Base-by-base conservation (phyloP, 2,329 filamentous ascomycete genomes). In the Sarocladiaceae sp. region DNA sequence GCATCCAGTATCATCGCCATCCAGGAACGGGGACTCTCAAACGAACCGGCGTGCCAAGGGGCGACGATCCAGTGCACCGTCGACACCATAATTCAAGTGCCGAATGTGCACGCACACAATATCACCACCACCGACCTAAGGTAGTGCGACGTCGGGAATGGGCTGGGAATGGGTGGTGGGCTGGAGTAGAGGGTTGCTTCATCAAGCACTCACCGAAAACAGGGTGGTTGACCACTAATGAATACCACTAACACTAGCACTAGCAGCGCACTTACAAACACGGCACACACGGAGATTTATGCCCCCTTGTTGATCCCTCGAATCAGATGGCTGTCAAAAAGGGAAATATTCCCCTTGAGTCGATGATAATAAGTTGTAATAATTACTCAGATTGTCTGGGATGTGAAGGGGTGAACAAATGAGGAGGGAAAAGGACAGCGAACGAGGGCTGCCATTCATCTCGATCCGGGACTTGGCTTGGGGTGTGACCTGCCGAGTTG, bases 401-500 rank as follows among this genome's bases (percentile, higher is more conserved):
- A n/a, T n/a, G n/a, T n/a, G n/a, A n/a, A n/a, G n/a, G n/a, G n/a
- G n/a, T n/a, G n/a, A n/a, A n/a, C n/a, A n/a, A n/a, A n/a, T n/a
- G n/a, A n/a, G n/a, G 18, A 20, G 37, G 37, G 37, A 42, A 7
- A 7, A 42, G 18, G 37, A 22, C 8, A 17, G 35, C 11, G n/a
- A n/a, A 10, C 7, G 17, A 25, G 17, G 37, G 22, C 28, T 31
- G n/a, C 26, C 26, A 31, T 48, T 48, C 44, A 48, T 48, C 44
- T 48, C 44, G 44, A 48, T 48, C 44, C 26, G 28, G 28, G 26
- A 31, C 22, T 26, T 26, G 40, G 40, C 25, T 26, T 13, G 6
- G 28, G 17, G 44, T 48, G 44, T 12, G 44, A 48, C 44, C 44
- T 48, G 44, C 44, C 44, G 26, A 48, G 44, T 48, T 48, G 22